Base-by-base conservation (phyloP, 2,329 filamentous ascomycete genomes). In the Aaosphaeria pasadenensis region DNA sequence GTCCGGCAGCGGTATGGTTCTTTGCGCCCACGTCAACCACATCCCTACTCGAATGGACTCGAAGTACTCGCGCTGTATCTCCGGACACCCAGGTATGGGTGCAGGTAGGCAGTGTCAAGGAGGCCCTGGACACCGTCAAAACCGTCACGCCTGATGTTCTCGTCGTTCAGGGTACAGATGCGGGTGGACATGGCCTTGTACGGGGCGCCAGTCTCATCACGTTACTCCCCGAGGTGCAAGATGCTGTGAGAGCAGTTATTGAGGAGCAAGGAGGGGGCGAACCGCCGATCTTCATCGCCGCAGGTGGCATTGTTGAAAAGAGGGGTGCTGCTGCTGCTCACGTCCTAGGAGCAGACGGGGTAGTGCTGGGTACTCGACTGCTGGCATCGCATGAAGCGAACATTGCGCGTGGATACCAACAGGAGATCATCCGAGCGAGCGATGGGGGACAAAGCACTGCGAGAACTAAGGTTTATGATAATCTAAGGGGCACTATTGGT, bases 341-440 rank as follows among this genome's bases (percentile, higher is more conserved):
- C 50, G 70, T 75, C 1, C 66, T 86, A 7, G 82, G 81, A 2
- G 73, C 74, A 3, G 48, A 57, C 0, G 85, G 81, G 0, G 74
- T 77, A 0, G 80, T 75, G 0, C 75, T 88, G 72, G 86, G 86
- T 0, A 88, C 85, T 1, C 74, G 83, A 6, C 84, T 86, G 48
- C 74, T 88, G 0, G 82, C 82, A 1, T 57, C 67, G 1, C 62
- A 63, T 0, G 79, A 82, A 58, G 74, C 77, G 1, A 62, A 66
- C 30, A 71, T 79, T 6, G 61, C 71, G 4, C 59, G 69, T 7
- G 78, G 77, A 0, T 81, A 81, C 53, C 65, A 66, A 49, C 58
- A 74, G 11, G 76, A 74, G 11, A 64, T 82, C 0, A 31, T 82
- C 1, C 51, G 64, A 1, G 73, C 75, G 4, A 62, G 45, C 1